These are phyloP conservation scores for Leucogyrophana mollusca DNA, from an alignment of 768 basidiomycete genomes.

Conservation along the genomic window DNA sequence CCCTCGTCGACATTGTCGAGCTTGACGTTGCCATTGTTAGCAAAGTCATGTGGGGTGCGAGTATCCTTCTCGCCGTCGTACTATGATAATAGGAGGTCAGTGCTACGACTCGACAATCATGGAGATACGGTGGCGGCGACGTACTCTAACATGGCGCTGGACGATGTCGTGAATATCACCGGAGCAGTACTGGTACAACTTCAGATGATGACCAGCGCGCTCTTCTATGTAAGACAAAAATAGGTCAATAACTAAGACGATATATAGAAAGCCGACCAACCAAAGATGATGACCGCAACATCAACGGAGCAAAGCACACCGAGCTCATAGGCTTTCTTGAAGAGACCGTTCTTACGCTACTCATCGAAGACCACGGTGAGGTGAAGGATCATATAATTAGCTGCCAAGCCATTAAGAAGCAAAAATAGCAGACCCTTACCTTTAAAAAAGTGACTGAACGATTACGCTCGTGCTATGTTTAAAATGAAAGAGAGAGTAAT, in stretches of 20 bases:
- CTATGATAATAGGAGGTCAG: constrained; percentile 22
- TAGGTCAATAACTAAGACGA: constrained; percentile 3
- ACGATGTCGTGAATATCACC: constrained; percentile 68
- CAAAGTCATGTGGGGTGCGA: constrained; percentile 49
- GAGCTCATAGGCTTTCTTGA: constrained; percentile 90
- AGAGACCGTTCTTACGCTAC: constrained; percentile 88
- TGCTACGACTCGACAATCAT: too few species aligned
- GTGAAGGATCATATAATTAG: constrained; percentile 33
- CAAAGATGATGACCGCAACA: constrained; percentile 86
- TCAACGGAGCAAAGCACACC: constrained; percentile 89
- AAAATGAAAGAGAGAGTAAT: constrained; percentile 31
- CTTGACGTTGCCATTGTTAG: constrained; percentile 31
- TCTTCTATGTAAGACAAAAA: constrained; percentile 56
- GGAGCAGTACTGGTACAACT: constrained; percentile 82
- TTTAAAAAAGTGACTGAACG: constrained; percentile 90
- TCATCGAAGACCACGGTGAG: constrained; percentile 14
- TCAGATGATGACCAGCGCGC: constrained; percentile 74
- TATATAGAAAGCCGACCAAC: constrained; percentile 34
- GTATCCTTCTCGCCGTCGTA: constrained; percentile 53
- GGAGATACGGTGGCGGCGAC: constrained; percentile 4
- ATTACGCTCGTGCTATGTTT: constrained; percentile 84
- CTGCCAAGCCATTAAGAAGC: constrained; percentile 35
- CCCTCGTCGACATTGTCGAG: constrained; percentile 18
- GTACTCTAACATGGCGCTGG: constrained; percentile 59
- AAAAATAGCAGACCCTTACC: constrained; percentile 71